Conservation (phyloP, 1,284 basidiomycete species). For the Heterobasidion irregulare region DNA sequence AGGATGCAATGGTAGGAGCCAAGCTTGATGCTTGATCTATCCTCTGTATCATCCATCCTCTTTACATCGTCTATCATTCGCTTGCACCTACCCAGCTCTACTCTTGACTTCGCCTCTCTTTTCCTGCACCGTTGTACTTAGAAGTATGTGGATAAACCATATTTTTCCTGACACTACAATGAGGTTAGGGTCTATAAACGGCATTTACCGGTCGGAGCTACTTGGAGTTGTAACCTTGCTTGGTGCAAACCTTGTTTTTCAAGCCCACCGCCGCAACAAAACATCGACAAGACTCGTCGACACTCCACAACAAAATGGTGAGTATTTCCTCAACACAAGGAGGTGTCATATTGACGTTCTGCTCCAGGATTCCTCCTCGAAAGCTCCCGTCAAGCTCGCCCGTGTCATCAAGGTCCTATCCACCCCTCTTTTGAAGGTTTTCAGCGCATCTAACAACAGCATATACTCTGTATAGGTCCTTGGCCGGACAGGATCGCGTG, state of each 20-base stretch:
- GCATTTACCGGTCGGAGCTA: not conserved
- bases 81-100: no score
- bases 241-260: conserved; percentile 10
- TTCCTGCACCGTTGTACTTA: no score
- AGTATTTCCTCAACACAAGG: not conserved
- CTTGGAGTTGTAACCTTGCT: no score
- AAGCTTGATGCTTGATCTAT: not conserved
- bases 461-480: conserved; percentile 60
- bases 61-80: no score
- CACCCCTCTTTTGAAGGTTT: not conserved
- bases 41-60: no score
- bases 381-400: conserved; percentile 91
- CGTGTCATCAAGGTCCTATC: conserved; percentile 84
- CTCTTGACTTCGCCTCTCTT: not conserved
- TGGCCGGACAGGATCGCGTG: conserved; percentile 97
- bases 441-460: not conserved
- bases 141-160: no score
- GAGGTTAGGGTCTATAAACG: not conserved
- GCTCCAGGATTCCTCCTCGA: conserved; percentile 61
- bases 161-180: not conserved
- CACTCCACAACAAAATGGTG: conserved; percentile 14
- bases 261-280: conserved; percentile 7
- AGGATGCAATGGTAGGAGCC: conserved; percentile 1
- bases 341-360: not conserved
- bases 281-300: conserved; percentile 9